Conservation (phyloP, 2,329 filamentous ascomycete genomes). For the Ascochyta pisi region DNA sequence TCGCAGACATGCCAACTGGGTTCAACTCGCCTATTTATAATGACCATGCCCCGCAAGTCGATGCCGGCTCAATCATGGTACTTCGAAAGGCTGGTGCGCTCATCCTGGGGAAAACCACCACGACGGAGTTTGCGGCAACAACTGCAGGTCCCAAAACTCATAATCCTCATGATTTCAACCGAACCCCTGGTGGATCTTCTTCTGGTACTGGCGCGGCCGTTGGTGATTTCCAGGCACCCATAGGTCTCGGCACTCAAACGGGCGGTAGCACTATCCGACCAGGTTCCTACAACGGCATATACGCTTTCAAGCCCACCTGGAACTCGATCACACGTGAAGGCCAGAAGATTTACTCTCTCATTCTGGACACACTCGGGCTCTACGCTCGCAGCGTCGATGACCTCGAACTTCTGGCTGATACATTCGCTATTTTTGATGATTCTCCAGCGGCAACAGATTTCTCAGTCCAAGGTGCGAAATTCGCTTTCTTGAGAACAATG, state of each 20-base stretch:
- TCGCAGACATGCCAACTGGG: conserved; percentile 62
- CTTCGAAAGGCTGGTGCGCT: conserved; percentile 64
- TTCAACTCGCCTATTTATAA: conserved; percentile 64
- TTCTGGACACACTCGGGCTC: conserved; percentile 68
- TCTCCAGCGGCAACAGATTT: conserved; percentile 46
- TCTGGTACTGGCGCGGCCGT: conserved; percentile 72
- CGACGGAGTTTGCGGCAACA: conserved; percentile 69
- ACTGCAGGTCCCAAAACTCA: conserved; percentile 60
- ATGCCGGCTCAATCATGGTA: conserved; percentile 61
- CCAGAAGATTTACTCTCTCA: conserved; percentile 64
- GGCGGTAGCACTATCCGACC: conserved; percentile 70
- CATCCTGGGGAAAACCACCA: conserved; percentile 65
- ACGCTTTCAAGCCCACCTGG: conserved; percentile 72
- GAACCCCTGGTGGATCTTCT: conserved; percentile 72
- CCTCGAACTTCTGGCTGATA: conserved; percentile 61
- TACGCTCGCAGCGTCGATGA: conserved; percentile 66
- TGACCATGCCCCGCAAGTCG: conserved; percentile 53
- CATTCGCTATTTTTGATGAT: conserved; percentile 64
- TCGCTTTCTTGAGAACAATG: conserved; percentile 60
- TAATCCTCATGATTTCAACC: conserved; percentile 62
- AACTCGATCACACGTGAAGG: conserved; percentile 68
- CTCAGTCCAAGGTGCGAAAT: conserved; percentile 54
- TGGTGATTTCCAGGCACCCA: conserved; percentile 67
- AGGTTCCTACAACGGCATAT: conserved; percentile 69
- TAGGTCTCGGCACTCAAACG: conserved; percentile 71